Percentiles rank a stretch among this genome's conserved stretches.
phyloP scores from a whole-genome alignment of 192 early-diverging fungal species.

The Linnemannia elongata region DNA sequence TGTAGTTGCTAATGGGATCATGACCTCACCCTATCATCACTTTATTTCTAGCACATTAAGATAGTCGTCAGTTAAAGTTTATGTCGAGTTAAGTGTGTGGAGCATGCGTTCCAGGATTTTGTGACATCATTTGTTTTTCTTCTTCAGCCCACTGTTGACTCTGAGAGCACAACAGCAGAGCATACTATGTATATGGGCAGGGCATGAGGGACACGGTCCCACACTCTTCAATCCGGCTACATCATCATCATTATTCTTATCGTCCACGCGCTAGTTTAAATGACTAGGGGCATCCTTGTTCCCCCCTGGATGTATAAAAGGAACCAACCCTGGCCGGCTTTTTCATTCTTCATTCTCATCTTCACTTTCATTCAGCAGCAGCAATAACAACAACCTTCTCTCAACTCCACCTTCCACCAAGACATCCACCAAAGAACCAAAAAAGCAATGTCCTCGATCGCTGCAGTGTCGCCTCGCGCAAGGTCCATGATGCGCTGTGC shows the following conservation, averaged over 20 bases:
- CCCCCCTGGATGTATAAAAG: constrained; percentile 6
- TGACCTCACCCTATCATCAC: not conserved
- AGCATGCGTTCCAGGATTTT: not conserved
- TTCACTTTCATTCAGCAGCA: not conserved
- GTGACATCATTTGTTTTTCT: not conserved
- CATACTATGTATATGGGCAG: not conserved
- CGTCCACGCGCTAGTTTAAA: too few relatives aligned
- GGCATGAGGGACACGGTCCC: not conserved
- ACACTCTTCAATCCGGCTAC: not conserved
- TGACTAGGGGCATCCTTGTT: too few relatives aligned
- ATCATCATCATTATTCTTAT: not conserved
- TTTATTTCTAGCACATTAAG: not conserved
- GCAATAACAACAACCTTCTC: not conserved
- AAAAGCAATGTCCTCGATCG: constrained; percentile 14
- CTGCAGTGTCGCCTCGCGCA: constrained; percentile 17
- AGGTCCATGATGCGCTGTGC: constrained; percentile 19
- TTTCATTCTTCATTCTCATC: constrained; percentile 13
- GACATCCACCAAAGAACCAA: not conserved
- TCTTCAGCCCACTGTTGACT: not conserved
- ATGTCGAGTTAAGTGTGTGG: not conserved
- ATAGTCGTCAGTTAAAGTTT: not conserved
- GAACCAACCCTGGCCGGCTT: not conserved
- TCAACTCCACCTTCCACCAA: not conserved
- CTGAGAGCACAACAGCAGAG: not conserved
- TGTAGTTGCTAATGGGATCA: not conserved